Percentiles rank a stretch among this genome's conserved stretches.
phyloP scores from a whole-genome alignment of 2,329 filamentous ascomycete species.

The Tricladium varicosporioides region DNA sequence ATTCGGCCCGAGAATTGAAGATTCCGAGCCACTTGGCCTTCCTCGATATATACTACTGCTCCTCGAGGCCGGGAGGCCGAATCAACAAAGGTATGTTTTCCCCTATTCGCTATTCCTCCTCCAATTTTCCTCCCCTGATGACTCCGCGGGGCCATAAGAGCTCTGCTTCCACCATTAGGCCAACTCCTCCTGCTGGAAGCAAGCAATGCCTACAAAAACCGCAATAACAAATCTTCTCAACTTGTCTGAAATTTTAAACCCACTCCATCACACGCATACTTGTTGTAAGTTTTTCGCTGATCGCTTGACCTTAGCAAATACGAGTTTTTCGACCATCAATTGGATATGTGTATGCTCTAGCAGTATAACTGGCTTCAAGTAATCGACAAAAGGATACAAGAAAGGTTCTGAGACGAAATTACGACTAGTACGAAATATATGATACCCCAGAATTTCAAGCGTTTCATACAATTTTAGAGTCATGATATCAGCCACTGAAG shows the following conservation, averaged over 20 bases:
- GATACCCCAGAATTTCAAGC: too few relatives aligned
- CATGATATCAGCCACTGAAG: too few relatives aligned
- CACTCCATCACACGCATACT: too few relatives aligned
- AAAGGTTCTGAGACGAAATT: too few relatives aligned
- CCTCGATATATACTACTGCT: background rate
- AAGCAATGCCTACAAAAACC: conserved; percentile 59
- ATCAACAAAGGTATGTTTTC: conserved; percentile 18
- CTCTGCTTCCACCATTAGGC: conserved; percentile 34
- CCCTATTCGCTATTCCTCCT: background rate
- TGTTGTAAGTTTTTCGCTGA: too few relatives aligned
- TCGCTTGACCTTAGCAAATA: too few relatives aligned
- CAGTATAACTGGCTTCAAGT: too few relatives aligned
- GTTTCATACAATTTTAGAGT: too few relatives aligned
- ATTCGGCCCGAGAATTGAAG: conserved; percentile 50
- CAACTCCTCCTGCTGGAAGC: conserved; percentile 28
- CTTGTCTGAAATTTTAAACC: conserved; percentile 56
- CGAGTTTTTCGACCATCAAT: too few relatives aligned
- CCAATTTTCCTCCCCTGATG: conserved; percentile 38
- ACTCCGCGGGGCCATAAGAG: conserved; percentile 53
- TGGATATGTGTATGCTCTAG: too few relatives aligned
- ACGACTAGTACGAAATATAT: too few relatives aligned
- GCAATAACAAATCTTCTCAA: conserved; percentile 66
- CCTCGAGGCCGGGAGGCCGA: background rate
- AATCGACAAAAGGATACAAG: too few relatives aligned
- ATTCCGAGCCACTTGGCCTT: background rate